Percentiles rank a stretch among this genome's conserved stretches.
These are phyloP conservation scores for Aspergillus panamensis DNA, from an alignment of 495 filamentous ascomycete genomes.

Conservation along the genomic window DNA sequence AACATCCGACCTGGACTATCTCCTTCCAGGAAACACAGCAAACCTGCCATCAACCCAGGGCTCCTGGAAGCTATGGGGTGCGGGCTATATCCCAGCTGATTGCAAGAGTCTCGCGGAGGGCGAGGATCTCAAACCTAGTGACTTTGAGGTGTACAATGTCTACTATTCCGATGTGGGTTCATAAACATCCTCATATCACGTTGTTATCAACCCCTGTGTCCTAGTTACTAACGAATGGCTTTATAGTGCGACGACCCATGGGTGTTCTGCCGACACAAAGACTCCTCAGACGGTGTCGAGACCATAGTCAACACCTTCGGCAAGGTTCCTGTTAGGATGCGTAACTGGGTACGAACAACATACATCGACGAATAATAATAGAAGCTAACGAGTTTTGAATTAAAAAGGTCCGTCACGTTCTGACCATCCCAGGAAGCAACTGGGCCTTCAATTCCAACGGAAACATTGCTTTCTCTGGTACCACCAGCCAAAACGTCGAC, in stretches of 20 bases:
- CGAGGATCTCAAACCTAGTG: constrained; percentile 3
- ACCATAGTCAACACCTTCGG: constrained; percentile 6
- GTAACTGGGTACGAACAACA: constrained; percentile 7
- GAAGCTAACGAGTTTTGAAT: not conserved
- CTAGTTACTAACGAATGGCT: not conserved
- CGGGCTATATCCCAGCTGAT: constrained; percentile 7
- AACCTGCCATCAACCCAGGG: not conserved
- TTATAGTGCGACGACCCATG: constrained; percentile 10
- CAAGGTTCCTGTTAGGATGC: constrained; percentile 7
- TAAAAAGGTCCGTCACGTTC: constrained; percentile 2
- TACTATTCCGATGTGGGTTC: constrained; percentile 7
- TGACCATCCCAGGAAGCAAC: constrained; percentile 10
- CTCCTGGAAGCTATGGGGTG: constrained; percentile 6
- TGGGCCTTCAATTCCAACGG: constrained; percentile 10
- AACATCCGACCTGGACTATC: constrained; percentile 10
- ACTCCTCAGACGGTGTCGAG: not conserved
- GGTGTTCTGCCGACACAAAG: constrained; percentile 7
- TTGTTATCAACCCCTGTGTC: not conserved
- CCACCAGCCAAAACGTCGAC: constrained; percentile 2
- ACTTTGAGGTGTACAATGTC: constrained; percentile 14
- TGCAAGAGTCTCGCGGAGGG: constrained; percentile 14
- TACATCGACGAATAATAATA: not conserved
- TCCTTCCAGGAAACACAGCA: not conserved
- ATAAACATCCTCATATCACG: not conserved
- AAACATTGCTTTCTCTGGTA: constrained; percentile 7